Evolutionary conservation across 768 basidiomycete species (phyloP), one percentile per base, ranked within the genome.

Genomic region (Kwoniella pini): DNA sequence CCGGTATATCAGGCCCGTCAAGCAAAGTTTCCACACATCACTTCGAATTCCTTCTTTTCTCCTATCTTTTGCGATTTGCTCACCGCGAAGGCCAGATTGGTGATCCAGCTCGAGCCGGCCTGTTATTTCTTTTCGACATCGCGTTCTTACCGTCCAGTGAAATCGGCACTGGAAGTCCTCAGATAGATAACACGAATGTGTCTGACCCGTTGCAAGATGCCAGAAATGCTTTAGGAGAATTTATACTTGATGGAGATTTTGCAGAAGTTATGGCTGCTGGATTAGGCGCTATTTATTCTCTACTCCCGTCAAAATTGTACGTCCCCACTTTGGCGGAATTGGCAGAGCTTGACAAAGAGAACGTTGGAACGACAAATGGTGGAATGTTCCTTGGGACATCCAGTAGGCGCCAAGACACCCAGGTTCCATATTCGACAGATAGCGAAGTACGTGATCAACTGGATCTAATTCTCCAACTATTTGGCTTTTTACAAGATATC

Each of bases 261-360:
- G 91, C 92, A n/a, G 93, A 97, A 65, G 95, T 98, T 11, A 84
- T 98, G 45, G 91, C 88, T 17, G 95, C 95, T 2, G 92, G 93
- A 15, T 77, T 98, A 11, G 88, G 91, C 3, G 95, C 95, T 0
- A 89, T 95, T 1, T 97, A 95, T 73, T 96, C 92, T 1, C 79
- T 92, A 1, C 81, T 98, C 11, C 95, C 95, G 0, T 85, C 86
- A 19, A 96, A 96, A 79, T 82, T 98, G 40, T 86, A 85, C 52
- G 85, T 96, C 61, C 82, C 59, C 81, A 81, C 82, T 24, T 77
- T 79, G 19, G 55, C 67, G 42, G 70, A 77, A 15, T 33, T 59
- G 19, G 48, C 59, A 13, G 68, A 80, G 13, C 21, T 44, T 1
- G 67, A 57, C 0, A 46, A 56, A 11, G 54, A 53, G 9, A 57